Evolutionary conservation across 1,284 basidiomycete genomes (phyloP).

Genomic region (Ustilago tritici): DNA sequence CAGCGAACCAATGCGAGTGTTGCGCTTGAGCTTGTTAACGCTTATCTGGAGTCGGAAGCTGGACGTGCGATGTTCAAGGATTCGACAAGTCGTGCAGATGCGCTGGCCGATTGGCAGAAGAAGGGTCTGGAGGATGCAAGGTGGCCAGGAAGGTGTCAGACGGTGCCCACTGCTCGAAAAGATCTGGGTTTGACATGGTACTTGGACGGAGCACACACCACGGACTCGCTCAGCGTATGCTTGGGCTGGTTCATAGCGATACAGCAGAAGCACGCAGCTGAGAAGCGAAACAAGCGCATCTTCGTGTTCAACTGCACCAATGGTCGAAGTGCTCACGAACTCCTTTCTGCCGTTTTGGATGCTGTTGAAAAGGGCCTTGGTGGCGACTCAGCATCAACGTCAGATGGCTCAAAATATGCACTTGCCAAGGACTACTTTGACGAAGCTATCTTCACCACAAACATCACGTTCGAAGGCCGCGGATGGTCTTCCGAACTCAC

Average conservation of each 20-base stretch:
- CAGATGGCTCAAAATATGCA: constrained; percentile 4
- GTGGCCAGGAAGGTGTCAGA: constrained; percentile 98
- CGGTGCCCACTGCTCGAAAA: constrained; percentile 73
- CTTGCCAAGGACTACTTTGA: constrained; percentile 75
- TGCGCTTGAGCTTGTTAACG: constrained; percentile 80
- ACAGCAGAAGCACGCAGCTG: constrained; percentile 12
- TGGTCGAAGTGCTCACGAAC: constrained; percentile 82
- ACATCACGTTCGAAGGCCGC: constrained; percentile 91
- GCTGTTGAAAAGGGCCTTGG: constrained; percentile 30
- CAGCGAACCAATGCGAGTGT: constrained; percentile 91
- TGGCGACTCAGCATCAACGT: not conserved
- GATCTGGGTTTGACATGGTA: constrained; percentile 78
- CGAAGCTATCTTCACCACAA: constrained; percentile 92
- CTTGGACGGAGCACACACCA: constrained; percentile 94
- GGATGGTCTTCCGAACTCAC: constrained; percentile 78
- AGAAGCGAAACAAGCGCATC: constrained; percentile 72
- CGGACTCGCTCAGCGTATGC: constrained; percentile 88
- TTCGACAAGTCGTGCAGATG: constrained; percentile 12
- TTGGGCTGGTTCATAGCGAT: constrained; percentile 79
- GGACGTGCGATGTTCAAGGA: constrained; percentile 46
- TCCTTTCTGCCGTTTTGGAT: constrained; percentile 77
- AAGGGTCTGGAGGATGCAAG: constrained; percentile 78
- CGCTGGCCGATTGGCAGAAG: constrained; percentile 71
- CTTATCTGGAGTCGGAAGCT: constrained; percentile 76
- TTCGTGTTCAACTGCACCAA: constrained; percentile 97